Percentiles rank a stretch among this genome's conserved stretches.
Conservation (phyloP, 2,329 filamentous ascomycete species). For the Scortechinia acanthostroma region DNA sequence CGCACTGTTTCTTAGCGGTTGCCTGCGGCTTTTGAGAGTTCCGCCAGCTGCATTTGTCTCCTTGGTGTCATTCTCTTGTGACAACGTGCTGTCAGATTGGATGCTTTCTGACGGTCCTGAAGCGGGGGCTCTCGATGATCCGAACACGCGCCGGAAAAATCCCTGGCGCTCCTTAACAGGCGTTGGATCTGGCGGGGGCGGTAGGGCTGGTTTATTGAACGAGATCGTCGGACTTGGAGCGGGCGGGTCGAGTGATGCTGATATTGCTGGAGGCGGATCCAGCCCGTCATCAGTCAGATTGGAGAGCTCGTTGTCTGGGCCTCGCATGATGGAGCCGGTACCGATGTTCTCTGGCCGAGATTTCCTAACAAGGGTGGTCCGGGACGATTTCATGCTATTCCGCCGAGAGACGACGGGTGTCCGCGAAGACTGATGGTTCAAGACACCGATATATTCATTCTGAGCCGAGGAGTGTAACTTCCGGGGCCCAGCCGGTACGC, state of each 20-base stretch:
- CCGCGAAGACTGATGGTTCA: background rate
- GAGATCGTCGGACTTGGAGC: slow-evolving; percentile 2
- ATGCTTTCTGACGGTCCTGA: background rate
- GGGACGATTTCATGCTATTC: background rate
- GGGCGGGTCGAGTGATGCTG: slow-evolving; percentile 9
- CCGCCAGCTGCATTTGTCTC: background rate
- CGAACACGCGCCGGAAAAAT: slow-evolving; percentile 63
- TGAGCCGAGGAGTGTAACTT: background rate
- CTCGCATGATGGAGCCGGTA: background rate
- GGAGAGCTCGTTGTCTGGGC: background rate
- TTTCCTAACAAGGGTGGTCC: background rate
- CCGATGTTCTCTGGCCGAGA: background rate
- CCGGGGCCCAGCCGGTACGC: background rate
- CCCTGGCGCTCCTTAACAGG: slow-evolving; percentile 34
- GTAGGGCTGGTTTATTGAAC: slow-evolving; percentile 4
- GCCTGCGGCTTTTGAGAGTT: background rate
- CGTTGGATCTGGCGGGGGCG: slow-evolving; percentile 8
- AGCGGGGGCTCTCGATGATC: slow-evolving; percentile 3
- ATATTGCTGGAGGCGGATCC: slow-evolving; percentile 8
- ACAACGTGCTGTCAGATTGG: background rate
- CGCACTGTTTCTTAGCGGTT: background rate
- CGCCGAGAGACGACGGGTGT: background rate
- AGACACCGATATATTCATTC: background rate
- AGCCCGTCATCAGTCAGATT: slow-evolving; percentile 1
- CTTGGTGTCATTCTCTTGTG: background rate